Conservation (phyloP, 441 rosid genomes). For the Biscutella laevigata region DNA sequence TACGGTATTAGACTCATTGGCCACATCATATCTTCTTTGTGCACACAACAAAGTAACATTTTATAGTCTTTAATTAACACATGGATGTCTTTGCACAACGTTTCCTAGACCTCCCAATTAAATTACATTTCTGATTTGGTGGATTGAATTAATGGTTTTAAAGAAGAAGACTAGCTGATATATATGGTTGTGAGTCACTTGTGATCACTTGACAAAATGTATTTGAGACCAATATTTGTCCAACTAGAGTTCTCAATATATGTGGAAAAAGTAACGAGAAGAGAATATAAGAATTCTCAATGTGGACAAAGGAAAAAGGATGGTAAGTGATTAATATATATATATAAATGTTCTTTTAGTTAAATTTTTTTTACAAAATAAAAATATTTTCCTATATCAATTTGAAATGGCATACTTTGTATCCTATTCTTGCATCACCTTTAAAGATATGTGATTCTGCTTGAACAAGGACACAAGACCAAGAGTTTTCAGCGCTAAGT, state of each 20-base stretch:
- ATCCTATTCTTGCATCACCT: constrained; percentile 1
- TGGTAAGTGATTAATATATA: no score
- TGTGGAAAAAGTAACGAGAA: no score
- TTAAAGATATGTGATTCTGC: background rate
- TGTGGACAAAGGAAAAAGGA: no score
- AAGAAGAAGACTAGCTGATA: no score
- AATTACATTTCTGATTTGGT: background rate
- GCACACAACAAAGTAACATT: background rate
- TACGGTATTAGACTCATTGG: background rate
- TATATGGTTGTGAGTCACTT: no score
- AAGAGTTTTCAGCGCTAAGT: background rate
- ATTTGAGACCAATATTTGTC: no score
- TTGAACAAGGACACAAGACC: background rate
- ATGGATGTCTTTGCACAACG: background rate
- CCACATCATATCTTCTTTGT: background rate
- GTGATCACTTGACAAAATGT: no score
- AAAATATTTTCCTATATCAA: background rate
- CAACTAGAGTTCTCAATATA: no score
- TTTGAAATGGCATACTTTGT: background rate
- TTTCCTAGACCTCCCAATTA: background rate
- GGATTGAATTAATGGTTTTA: no score
- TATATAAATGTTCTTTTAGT: background rate
- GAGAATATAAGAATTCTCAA: no score
- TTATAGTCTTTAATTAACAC: no score
- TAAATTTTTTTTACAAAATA: background rate